Percentiles rank a stretch among this genome's conserved stretches.
Evolutionary conservation across 768 basidiomycete species (phyloP).

Genomic region (Rhizopogon sp.): DNA sequence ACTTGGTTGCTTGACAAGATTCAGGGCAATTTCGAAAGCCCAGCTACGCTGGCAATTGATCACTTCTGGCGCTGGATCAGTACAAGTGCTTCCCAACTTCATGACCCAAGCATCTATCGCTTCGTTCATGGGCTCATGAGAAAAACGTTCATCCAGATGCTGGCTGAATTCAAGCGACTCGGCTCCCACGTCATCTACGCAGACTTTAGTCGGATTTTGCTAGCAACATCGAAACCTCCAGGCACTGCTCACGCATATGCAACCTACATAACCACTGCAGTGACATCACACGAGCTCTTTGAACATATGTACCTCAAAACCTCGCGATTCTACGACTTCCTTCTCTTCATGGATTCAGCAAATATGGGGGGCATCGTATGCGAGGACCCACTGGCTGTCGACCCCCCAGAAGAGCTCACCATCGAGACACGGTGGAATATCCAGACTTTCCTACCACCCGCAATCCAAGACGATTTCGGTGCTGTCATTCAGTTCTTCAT

Average conservation of each 20-base stretch:
- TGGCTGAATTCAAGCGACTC: slow-evolving; percentile 93
- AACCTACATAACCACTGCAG: slow-evolving; percentile 89
- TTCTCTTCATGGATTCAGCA: slow-evolving; percentile 93
- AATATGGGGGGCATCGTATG: slow-evolving; percentile 91
- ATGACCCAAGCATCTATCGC: slow-evolving; percentile 88
- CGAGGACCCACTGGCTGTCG: slow-evolving; percentile 65
- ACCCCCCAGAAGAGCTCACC: slow-evolving; percentile 62
- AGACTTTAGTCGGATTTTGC: slow-evolving; percentile 84
- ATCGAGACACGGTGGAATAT: slow-evolving; percentile 94
- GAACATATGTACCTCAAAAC: slow-evolving; percentile 86
- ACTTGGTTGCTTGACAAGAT: slow-evolving; percentile 88
- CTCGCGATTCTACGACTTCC: slow-evolving; percentile 87
- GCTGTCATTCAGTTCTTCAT: slow-evolving; percentile 76
- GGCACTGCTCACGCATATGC: slow-evolving; percentile 95
- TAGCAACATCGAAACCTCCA: slow-evolving; percentile 93
- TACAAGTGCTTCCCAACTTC: slow-evolving; percentile 78
- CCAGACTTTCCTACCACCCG: slow-evolving; percentile 78
- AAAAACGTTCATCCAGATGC: slow-evolving; percentile 94
- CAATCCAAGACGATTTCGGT: slow-evolving; percentile 74
- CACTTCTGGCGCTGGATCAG: slow-evolving; percentile 99
- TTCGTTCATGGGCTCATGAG: slow-evolving; percentile 96
- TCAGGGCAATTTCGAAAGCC: slow-evolving; percentile 57
- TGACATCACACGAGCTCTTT: slow-evolving; percentile 93
- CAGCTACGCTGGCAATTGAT: slow-evolving; percentile 70
- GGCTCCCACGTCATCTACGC: slow-evolving; percentile 93